Base-by-base conservation (phyloP, 306 rosid species). In the Begonia masoniana region DNA sequence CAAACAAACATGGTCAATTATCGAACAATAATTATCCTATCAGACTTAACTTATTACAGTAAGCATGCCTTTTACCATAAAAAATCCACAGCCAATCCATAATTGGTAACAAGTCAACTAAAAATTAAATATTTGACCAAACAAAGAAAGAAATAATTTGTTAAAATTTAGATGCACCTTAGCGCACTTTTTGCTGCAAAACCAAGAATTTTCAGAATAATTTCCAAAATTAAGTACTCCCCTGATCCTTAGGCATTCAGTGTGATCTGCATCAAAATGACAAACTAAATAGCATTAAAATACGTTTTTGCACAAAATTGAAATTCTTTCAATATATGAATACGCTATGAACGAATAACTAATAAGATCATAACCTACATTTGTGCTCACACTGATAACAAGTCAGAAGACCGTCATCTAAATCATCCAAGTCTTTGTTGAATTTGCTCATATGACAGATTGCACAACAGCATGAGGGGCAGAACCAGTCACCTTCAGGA, bases 401-500 rank as follows among this genome's bases (percentile, higher is more conserved):
- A 58, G 68, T 66, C 63, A 81, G 68, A 63, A 72, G 15, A 57
- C 35, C 52, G 35, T 56, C 49, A 16, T 66, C 64, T 31, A 41
- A 21, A 10, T 49, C 50, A 65, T 71, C 87, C 49, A n/a, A 47
- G 43, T 56, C 62, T 48, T 60, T 66, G 64, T 31, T 69, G 47
- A 64, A 67, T 52, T 77, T 71, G 36, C 63, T 62, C 65, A 63
- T 65, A 55, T 69, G 68, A 68, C 97, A 91, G 65, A 76, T 63
- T 61, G 74, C 77, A 31, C 97, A 89, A 39, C 80, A 39, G 57
- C 97, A 89, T 6, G 94, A 76, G 64, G 91, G 85, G 47, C 97
- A 85, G 77, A 78, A 85, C 95, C 95, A 89, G 39, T 85, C 85
- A 52, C 97, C 95, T 12, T 69, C 78, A 13, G 97, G 97, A 63